Evolutionary conservation across 768 basidiomycete genomes (phyloP).

Genomic region (Scleroderma bovista): DNA sequence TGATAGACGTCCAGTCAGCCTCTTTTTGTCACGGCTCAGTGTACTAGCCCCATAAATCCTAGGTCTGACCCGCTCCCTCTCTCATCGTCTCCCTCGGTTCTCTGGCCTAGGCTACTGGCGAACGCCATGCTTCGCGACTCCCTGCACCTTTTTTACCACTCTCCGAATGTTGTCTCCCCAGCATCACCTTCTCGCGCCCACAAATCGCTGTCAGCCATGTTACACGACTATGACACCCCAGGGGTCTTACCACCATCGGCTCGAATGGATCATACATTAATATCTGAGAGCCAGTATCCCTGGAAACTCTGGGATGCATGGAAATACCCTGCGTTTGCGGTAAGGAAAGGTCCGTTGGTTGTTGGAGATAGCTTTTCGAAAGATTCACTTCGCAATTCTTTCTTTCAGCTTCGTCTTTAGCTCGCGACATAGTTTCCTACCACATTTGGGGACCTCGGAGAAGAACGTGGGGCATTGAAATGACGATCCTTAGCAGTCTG

Average conservation of each 20-base stretch:
- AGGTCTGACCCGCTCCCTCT: background rate
- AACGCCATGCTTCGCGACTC: slow-evolving; percentile 22
- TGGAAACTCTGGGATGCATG: slow-evolving; percentile 65
- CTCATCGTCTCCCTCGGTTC: background rate
- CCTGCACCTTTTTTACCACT: slow-evolving; percentile 13
- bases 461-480: slow-evolving; percentile 91
- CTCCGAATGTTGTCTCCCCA: slow-evolving; percentile 10
- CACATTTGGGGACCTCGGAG: slow-evolving; percentile 83
- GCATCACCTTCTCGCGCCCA: slow-evolving; percentile 8
- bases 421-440: slow-evolving; percentile 69
- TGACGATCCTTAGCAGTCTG: slow-evolving; percentile 83
- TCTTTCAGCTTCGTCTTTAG: slow-evolving; percentile 31
- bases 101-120: background rate
- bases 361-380: background rate
- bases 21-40: no score
- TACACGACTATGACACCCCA: slow-evolving; percentile 57
- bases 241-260: slow-evolving; percentile 70
- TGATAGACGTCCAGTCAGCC: no score
- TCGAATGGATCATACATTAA: slow-evolving; percentile 64
- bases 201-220: slow-evolving; percentile 19
- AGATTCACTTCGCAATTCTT: background rate
- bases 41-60: background rate
- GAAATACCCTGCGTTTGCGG: slow-evolving; percentile 63
- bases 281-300: slow-evolving; percentile 48
- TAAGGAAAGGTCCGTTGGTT: slow-evolving; percentile 51